These are phyloP conservation scores for Paraphaeosphaeria sporulosa DNA, from an alignment of 2,329 filamentous ascomycete species.

Conservation along the genomic window DNA sequence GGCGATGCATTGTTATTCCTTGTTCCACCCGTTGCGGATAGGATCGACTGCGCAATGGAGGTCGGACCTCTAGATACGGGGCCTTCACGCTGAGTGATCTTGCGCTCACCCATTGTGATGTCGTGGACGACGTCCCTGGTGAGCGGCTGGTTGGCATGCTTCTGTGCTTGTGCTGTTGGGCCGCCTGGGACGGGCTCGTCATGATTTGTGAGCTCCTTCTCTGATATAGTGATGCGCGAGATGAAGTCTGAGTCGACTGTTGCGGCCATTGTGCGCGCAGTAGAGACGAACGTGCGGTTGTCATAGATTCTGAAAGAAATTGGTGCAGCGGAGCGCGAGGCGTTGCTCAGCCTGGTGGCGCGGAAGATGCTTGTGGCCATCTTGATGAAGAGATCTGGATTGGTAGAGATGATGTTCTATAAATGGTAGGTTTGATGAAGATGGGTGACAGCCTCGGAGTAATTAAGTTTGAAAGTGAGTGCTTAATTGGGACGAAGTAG, in stretches of 20 bases:
- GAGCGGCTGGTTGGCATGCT: conserved; percentile 44
- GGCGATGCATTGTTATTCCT: background rate
- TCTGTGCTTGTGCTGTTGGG: conserved; percentile 53
- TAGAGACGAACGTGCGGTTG: conserved; percentile 22
- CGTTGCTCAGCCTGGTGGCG: conserved; percentile 18
- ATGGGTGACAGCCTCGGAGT: background rate
- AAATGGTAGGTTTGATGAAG: background rate
- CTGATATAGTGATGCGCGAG: conserved; percentile 51
- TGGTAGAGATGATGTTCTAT: background rate
- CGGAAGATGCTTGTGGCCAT: conserved; percentile 25
- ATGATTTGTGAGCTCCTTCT: conserved; percentile 50
- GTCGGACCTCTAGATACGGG: conserved; percentile 27
- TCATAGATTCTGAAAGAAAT: conserved; percentile 17
- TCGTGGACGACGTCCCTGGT: conserved; percentile 47
- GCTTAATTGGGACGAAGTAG: background rate
- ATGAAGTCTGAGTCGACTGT: conserved; percentile 50
- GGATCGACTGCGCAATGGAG: conserved; percentile 9
- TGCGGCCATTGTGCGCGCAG: conserved; percentile 24
- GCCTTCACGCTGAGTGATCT: conserved; percentile 45
- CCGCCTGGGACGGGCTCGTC: conserved; percentile 47
- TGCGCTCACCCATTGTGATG: conserved; percentile 53
- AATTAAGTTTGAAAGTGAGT: background rate
- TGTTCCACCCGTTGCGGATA: conserved; percentile 1
- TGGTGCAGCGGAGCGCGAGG: conserved; percentile 19
- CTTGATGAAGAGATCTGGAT: background rate